Percentiles rank a stretch among this genome's conserved stretches.
These are phyloP conservation scores for Musa troglodytarum DNA, from an alignment of 176 grass and related monocot species.

Conservation along the genomic window DNA sequence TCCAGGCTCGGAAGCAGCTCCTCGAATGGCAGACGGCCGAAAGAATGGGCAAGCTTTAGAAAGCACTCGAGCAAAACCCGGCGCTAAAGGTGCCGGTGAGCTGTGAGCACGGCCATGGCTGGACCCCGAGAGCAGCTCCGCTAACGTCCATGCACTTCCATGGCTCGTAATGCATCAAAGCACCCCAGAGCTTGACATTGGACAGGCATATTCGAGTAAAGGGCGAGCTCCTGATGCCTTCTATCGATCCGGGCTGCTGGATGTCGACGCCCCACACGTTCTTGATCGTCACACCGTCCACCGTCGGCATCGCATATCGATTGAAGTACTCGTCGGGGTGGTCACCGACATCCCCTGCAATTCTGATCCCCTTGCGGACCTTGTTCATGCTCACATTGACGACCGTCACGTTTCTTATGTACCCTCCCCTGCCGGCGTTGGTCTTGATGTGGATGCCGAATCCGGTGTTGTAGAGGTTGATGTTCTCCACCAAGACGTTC, in stretches of 20 bases:
- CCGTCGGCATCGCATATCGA: constrained; percentile 32
- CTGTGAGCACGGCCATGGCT: constrained; percentile 55
- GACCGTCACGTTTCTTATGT: constrained; percentile 4
- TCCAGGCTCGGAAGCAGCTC: too few species aligned
- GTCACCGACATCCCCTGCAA: constrained; percentile 11
- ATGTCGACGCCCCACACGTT: constrained; percentile 59
- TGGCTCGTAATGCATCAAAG: neutral
- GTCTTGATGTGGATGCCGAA: constrained; percentile 29
- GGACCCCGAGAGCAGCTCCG: constrained; percentile 46
- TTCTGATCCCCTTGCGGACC: constrained; percentile 12
- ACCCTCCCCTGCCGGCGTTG: constrained; percentile 15
- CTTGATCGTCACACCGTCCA: constrained; percentile 41
- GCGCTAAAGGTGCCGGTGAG: constrained; percentile 28
- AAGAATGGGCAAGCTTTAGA: neutral
- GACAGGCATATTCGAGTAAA: constrained; percentile 61
- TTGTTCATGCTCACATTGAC: constrained; percentile 13
- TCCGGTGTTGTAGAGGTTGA: constrained; percentile 2
- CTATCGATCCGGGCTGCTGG: constrained; percentile 40
- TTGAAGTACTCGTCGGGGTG: constrained; percentile 32
- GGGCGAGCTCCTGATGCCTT: constrained; percentile 41
- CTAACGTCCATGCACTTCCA: constrained; percentile 58
- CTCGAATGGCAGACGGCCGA: neutral
- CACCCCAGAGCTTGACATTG: constrained; percentile 58
- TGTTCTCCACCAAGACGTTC: constrained; percentile 10
- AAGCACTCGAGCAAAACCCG: constrained; percentile 28